Conservation (phyloP, 805 yeast genomes). For the Ogataea kodamae region DNA sequence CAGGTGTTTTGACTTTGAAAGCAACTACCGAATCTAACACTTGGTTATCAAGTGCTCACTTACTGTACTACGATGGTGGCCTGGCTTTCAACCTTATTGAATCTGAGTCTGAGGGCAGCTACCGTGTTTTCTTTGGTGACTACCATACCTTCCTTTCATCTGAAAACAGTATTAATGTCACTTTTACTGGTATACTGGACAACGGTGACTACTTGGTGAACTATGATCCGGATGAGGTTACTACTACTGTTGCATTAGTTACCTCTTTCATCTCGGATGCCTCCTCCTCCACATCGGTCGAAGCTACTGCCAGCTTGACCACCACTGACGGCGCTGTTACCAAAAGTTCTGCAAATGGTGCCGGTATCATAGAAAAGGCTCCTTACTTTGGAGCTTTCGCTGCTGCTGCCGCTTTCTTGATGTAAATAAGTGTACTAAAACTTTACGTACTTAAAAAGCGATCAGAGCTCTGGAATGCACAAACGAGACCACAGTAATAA, state of each 20-base stretch:
- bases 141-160: not conserved
- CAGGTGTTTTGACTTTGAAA: conserved; percentile 1
- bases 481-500: not conserved
- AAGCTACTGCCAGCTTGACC: not conserved
- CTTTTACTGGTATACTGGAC: not conserved
- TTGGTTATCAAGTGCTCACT: not conserved
- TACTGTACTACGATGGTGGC: conserved; percentile 1
- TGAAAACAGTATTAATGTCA: too few species aligned
- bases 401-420: not conserved
- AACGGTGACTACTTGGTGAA: conserved; percentile 1
- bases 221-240: conserved; percentile 1
- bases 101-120: not conserved
- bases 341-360: conserved; percentile 1
- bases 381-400: not conserved
- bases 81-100: not conserved
- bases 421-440: not conserved
- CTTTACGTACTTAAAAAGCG: not conserved
- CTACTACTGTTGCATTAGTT: conserved; percentile 1
- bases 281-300: not conserved
- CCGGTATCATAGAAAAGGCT: not conserved
- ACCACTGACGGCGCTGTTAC: not conserved
- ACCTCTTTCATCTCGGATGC: conserved; percentile 1
- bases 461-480: not conserved
- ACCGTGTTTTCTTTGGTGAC: conserved; percentile 1
- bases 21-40: not conserved